Evolutionary conservation across 2,329 filamentous ascomycete species (phyloP).

Genomic region (Bipolaris oryzae): DNA sequence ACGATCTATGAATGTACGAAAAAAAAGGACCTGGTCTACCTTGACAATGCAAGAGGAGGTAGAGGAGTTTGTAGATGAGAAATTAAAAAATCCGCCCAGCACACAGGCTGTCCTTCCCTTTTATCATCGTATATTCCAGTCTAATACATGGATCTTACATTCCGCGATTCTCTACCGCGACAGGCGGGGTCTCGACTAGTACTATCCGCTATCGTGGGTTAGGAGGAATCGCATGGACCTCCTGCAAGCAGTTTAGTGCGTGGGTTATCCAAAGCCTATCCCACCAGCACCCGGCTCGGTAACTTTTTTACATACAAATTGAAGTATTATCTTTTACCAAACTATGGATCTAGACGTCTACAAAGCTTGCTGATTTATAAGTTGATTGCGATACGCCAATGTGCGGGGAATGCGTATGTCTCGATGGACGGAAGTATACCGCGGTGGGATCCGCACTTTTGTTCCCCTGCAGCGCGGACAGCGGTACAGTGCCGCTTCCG

Average conservation of each 20-base stretch:
- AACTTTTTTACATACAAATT: not conserved
- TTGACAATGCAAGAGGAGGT: not conserved
- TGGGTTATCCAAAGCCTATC: no score
- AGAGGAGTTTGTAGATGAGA: not conserved
- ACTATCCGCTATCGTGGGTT: not conserved
- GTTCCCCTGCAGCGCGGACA: no score
- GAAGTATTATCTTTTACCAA: no score
- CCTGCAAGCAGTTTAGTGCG: not conserved
- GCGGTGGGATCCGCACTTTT: no score
- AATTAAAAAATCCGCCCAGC: not conserved
- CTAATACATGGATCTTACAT: not conserved
- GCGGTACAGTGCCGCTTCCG: no score
- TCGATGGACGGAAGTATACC: no score
- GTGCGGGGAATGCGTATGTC: no score
- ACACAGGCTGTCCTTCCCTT: not conserved
- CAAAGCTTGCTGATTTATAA: no score
- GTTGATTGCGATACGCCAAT: no score
- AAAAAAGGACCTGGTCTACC: not conserved
- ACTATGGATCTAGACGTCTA: no score
- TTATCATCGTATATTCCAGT: not conserved
- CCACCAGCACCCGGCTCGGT: not conserved
- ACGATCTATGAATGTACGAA: not conserved
- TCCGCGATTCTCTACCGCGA: not conserved
- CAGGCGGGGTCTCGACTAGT: not conserved
- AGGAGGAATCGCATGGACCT: constrained; percentile 10